Percentiles rank a stretch among this genome's conserved stretches.
Evolutionary conservation across 768 basidiomycete species (phyloP).

Genomic region (Pisolithus orientalis): DNA sequence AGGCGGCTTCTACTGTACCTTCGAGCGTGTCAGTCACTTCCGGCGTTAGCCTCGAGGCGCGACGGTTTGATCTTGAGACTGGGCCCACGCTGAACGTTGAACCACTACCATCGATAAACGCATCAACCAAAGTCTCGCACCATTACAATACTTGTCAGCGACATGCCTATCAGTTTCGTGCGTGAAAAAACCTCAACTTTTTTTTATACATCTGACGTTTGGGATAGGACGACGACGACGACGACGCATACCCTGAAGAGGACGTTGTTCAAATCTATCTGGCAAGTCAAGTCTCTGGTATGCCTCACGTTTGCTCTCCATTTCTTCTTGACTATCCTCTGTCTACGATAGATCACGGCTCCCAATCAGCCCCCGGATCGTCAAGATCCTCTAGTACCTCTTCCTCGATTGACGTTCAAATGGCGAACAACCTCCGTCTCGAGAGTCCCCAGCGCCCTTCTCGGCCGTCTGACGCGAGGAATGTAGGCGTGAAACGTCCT

Average conservation of each 20-base stretch:
- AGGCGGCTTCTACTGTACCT: not conserved
- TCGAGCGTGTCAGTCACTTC: not conserved
- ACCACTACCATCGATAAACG: no score
- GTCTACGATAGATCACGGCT: not conserved
- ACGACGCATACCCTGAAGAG: slow-evolving; percentile 11
- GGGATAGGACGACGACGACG: slow-evolving; percentile 19
- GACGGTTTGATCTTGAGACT: no score
- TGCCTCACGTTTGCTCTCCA: not conserved
- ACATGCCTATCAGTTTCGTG: slow-evolving; percentile 17
- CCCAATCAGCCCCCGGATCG: not conserved
- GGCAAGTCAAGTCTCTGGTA: slow-evolving; percentile 8
- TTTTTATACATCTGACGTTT: not conserved
- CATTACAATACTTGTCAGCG: not conserved
- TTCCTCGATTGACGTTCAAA: not conserved
- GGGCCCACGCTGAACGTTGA: no score
- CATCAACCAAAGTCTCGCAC: no score
- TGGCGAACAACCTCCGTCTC: not conserved
- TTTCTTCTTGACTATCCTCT: not conserved
- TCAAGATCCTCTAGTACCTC: not conserved
- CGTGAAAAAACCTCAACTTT: slow-evolving; percentile 3
- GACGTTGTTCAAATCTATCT: slow-evolving; percentile 8
- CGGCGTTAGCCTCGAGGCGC: not conserved
- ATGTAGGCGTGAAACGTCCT: not conserved
- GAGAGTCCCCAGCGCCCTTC: not conserved
- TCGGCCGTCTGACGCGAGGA: not conserved